A percentile compares a stretch with the other conserved stretches of the same genome.
These are phyloP conservation scores for Claviceps sp. DNA, from an alignment of 2,329 filamentous ascomycete species.

Conservation along the genomic window DNA sequence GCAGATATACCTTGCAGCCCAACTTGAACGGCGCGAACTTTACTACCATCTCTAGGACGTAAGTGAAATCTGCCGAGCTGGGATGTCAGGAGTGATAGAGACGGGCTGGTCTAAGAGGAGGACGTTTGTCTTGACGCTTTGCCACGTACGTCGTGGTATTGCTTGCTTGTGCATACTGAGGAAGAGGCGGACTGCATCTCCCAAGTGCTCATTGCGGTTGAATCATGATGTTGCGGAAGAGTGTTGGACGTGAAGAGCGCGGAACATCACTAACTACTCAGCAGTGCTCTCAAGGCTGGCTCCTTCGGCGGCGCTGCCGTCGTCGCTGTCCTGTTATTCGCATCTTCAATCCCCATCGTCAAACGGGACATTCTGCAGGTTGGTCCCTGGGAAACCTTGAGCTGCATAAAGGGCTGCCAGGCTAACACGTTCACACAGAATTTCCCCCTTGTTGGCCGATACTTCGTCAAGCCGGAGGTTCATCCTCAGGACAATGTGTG, in stretches of 20 bases:
- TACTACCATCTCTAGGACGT: conserved; percentile 37
- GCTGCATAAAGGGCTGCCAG: not conserved
- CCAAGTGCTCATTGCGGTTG: not conserved
- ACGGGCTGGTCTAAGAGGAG: not conserved
- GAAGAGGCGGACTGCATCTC: not conserved
- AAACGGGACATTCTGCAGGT: conserved; percentile 46
- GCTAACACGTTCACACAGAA: conserved; percentile 25
- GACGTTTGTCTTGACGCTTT: not conserved
- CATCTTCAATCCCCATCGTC: conserved; percentile 48
- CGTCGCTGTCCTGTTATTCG: conserved; percentile 44
- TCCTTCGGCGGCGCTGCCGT: conserved; percentile 44
- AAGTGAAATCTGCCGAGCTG: conserved; percentile 21
- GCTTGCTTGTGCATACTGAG: not conserved
- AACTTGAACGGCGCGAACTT: conserved; percentile 35
- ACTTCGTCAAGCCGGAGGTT: conserved; percentile 40
- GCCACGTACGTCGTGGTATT: not conserved
- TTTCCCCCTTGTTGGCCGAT: conserved; percentile 37
- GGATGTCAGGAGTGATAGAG: not conserved
- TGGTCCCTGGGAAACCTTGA: conserved; percentile 10
- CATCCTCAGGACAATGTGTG: conserved; percentile 51
- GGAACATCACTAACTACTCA: not conserved
- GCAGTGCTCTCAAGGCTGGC: conserved; percentile 19
- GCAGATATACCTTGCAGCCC: conserved; percentile 46
- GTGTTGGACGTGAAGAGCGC: not conserved
- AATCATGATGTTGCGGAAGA: not conserved